A percentile compares a stretch with the other conserved stretches of the same genome.
phyloP scores from a whole-genome alignment of 83 land plant genomes.

The Picea abies region DNA sequence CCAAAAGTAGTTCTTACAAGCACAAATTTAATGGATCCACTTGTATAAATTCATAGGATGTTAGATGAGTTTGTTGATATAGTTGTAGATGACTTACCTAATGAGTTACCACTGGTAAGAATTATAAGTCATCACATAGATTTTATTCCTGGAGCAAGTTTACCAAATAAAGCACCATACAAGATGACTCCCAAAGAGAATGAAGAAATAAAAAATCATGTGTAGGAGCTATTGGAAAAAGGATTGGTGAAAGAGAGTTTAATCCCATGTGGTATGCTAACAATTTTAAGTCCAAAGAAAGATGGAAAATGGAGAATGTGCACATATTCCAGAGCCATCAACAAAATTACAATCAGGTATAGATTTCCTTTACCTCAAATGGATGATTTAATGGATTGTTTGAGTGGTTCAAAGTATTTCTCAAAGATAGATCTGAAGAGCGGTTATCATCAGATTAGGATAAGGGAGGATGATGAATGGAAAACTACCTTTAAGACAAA shows the following conservation, averaged over 20 bases:
- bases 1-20: too few species aligned
- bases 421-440: neutral
- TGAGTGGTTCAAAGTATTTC: too few species aligned
- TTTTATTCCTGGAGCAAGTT: neutral
- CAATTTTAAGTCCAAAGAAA: neutral
- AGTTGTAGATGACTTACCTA: neutral
- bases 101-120: neutral
- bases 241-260: neutral
- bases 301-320: neutral
- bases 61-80: neutral
- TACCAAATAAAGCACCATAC: neutral
- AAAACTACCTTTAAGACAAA: neutral
- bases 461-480: neutral
- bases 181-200: neutral
- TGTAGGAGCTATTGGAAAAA: neutral
- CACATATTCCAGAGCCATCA: neutral
- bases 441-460: neutral
- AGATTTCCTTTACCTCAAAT: neutral
- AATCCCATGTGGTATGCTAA: neutral
- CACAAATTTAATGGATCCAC: too few species aligned
- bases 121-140: neutral
- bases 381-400: neutral
- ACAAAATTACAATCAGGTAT: neutral
- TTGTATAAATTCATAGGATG: too few species aligned
- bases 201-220: neutral